phyloP scores from a whole-genome alignment of 257 asterid genomes.

The Solanum megistacrolobum region DNA sequence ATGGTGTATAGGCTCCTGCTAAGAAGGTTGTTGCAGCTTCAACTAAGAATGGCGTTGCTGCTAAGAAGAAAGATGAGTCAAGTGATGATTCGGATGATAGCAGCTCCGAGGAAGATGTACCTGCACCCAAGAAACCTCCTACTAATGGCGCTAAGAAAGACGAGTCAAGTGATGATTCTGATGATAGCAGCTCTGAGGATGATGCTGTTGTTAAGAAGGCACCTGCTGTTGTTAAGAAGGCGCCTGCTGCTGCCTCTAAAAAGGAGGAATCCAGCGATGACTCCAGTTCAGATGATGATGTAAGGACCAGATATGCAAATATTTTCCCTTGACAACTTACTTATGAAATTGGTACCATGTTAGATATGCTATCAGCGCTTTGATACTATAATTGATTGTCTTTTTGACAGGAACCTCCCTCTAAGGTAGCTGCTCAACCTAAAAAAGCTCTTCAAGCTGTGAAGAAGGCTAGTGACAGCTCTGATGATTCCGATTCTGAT shows the following conservation, averaged over 20 bases:
- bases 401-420: background rate
- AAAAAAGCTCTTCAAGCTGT: background rate
- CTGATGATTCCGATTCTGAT: slow-evolving; percentile 23
- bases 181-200: slow-evolving; percentile 26
- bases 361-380: background rate
- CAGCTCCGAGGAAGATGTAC: slow-evolving; percentile 21
- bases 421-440: slow-evolving; percentile 3
- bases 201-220: slow-evolving; percentile 20
- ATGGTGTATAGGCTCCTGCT: slow-evolving; percentile 4
- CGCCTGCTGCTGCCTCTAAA: slow-evolving; percentile 8
- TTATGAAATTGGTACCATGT: background rate
- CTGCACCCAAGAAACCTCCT: slow-evolving; percentile 16
- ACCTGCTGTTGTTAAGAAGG: slow-evolving; percentile 11
- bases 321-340: slow-evolving; percentile 2
- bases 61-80: background rate
- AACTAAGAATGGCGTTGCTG: slow-evolving; percentile 1
- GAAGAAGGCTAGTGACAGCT: slow-evolving; percentile 9
- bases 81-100: slow-evolving; percentile 29
- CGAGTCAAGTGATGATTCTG: slow-evolving; percentile 22
- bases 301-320: background rate
- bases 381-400: background rate
- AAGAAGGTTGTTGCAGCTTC: slow-evolving; percentile 3
- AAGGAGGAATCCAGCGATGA: slow-evolving; percentile 14
- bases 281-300: slow-evolving; percentile 28
- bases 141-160: slow-evolving; percentile 15